Evolutionary conservation across 495 filamentous ascomycete species (phyloP).

Genomic region (Aspergillus egyptiacus): DNA sequence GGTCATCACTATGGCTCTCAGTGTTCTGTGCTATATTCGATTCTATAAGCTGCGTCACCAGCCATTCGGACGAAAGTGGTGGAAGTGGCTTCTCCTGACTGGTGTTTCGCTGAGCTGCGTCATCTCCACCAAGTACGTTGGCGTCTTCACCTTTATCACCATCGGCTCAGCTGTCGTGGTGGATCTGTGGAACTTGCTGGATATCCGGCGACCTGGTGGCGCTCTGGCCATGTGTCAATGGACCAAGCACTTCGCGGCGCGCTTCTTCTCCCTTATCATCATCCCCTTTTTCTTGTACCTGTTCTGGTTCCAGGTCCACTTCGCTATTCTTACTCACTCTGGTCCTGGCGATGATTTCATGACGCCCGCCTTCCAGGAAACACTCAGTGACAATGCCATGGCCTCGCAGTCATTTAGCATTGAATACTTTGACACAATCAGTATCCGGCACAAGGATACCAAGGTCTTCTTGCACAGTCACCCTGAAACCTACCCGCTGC

Average conservation of each 20-base stretch:
- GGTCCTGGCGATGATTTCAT: constrained; percentile 98
- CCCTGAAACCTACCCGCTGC: constrained; percentile 77
- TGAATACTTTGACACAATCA: constrained; percentile 84
- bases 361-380: constrained; percentile 96
- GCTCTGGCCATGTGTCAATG: constrained; percentile 72
- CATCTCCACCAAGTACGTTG: constrained; percentile 98
- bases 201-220: constrained; percentile 74
- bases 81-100: constrained; percentile 97
- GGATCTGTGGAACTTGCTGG: constrained; percentile 90
- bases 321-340: constrained; percentile 78
- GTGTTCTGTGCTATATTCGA: constrained; percentile 85
- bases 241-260: constrained; percentile 83
- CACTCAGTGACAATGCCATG: constrained; percentile 89
- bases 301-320: constrained; percentile 99
- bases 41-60: constrained; percentile 96
- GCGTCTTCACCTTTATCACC: constrained; percentile 93
- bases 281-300: constrained; percentile 96
- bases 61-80: constrained; percentile 92
- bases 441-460: constrained; percentile 92
- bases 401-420: constrained; percentile 76
- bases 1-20: constrained; percentile 92
- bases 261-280: constrained; percentile 73
- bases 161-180: constrained; percentile 90
- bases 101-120: constrained; percentile 93
- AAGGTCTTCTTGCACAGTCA: constrained; percentile 95